phyloP scores from a whole-genome alignment of 176 grass and related monocot genomes.

The Ensete glaucum region DNA sequence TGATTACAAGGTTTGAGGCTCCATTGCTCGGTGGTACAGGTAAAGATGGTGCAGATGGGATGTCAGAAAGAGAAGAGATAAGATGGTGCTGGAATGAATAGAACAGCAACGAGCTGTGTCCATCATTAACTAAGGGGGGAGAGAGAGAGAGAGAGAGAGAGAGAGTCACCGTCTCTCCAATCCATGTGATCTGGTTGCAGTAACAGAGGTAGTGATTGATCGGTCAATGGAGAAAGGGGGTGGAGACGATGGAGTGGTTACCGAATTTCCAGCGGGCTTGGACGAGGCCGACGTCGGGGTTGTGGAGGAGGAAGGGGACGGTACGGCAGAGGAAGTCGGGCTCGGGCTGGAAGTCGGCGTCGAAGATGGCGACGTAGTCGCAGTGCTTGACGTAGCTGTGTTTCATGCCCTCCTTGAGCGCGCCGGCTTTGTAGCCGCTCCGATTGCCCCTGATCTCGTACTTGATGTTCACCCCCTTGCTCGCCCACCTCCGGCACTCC shows the following conservation, averaged over 20 bases:
- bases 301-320: background rate
- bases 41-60: too few species aligned
- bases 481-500: background rate
- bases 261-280: constrained; percentile 3
- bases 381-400: background rate
- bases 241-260: background rate
- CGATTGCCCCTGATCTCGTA: background rate
- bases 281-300: background rate
- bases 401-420: background rate
- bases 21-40: too few species aligned
- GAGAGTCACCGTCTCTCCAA: background rate
- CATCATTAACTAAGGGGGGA: too few species aligned
- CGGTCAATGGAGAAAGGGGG: background rate
- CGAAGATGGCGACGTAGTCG: background rate
- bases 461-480: background rate
- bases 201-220: background rate
- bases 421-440: background rate
- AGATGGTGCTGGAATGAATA: too few species aligned
- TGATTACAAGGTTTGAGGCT: too few species aligned
- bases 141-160: too few species aligned
- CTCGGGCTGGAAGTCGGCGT: background rate
- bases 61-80: too few species aligned
- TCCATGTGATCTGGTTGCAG: background rate
- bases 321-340: background rate
- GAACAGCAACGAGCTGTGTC: too few species aligned